These are phyloP conservation scores for Floccularia luteovirens DNA, from an alignment of 768 basidiomycete genomes.

Conservation along the genomic window DNA sequence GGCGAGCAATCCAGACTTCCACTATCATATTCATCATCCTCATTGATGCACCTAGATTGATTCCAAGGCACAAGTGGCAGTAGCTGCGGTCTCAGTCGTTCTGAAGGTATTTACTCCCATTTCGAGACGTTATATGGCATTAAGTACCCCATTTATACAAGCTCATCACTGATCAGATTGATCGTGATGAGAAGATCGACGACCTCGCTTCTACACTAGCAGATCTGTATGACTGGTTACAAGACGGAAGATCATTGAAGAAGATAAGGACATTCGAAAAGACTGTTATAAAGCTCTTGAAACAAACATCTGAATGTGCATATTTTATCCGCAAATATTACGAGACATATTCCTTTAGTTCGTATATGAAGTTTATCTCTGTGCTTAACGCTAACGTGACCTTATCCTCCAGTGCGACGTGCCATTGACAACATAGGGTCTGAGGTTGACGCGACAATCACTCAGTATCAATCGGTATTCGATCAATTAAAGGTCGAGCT, in stretches of 20 bases:
- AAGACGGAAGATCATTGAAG: conserved; percentile 3
- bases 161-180: conserved; percentile 3
- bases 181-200: conserved; percentile 3
- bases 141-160: not conserved
- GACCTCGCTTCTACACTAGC: conserved; percentile 2
- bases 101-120: not conserved
- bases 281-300: conserved; percentile 2
- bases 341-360: not conserved
- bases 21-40: not conserved
- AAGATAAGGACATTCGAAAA: conserved; percentile 5
- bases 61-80: not conserved
- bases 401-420: not conserved
- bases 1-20: not conserved
- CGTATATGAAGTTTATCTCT: not conserved
- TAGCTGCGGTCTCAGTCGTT: not conserved
- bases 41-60: not conserved
- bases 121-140: not conserved
- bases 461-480: conserved; percentile 3
- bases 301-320: conserved; percentile 5
- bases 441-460: not conserved
- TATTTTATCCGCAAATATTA: conserved; percentile 3
- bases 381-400: not conserved
- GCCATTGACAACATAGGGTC: not conserved
- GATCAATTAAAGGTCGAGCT: conserved; percentile 4
- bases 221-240: conserved; percentile 2